A percentile compares a stretch with the other conserved stretches of the same genome.
These are phyloP conservation scores for Pleurotus eryngii DNA, from an alignment of 768 basidiomycete species.

Conservation along the genomic window DNA sequence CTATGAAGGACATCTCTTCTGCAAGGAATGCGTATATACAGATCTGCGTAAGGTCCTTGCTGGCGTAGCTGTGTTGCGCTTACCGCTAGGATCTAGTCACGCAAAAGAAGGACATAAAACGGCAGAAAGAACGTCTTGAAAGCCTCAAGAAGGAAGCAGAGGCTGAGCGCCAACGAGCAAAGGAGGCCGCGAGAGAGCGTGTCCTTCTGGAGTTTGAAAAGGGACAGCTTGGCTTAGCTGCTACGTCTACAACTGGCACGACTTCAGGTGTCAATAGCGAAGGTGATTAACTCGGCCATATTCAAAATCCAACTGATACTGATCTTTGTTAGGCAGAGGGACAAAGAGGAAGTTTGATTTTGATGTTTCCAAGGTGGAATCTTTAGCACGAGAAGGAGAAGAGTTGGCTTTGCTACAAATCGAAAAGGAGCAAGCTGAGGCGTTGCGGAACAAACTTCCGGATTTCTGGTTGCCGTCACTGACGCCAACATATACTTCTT, in stretches of 20 bases:
- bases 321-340: constrained; percentile 40
- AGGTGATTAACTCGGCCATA: constrained; percentile 16
- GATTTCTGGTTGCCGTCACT: constrained; percentile 97
- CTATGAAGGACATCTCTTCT: constrained; percentile 86
- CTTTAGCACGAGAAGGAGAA: constrained; percentile 76
- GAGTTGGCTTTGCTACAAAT: constrained; percentile 82
- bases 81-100: constrained; percentile 44
- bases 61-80: not conserved
- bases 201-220: constrained; percentile 89
- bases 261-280: constrained; percentile 40
- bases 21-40: constrained; percentile 90
- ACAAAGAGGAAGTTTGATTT: constrained; percentile 87
- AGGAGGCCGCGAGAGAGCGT: constrained; percentile 78
- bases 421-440: constrained; percentile 81
- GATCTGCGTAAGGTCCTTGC: constrained; percentile 61
- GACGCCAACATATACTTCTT: constrained; percentile 75
- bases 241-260: constrained; percentile 32
- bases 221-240: constrained; percentile 72
- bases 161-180: constrained; percentile 65
- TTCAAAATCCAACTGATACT: not conserved
- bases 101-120: constrained; percentile 92
- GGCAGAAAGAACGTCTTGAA: constrained; percentile 80
- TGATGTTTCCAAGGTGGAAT: constrained; percentile 67
- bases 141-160: constrained; percentile 76
- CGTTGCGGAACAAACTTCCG: constrained; percentile 83